These are phyloP conservation scores for Lathyrus sativus DNA, from an alignment of 306 rosid species.

Conservation along the genomic window DNA sequence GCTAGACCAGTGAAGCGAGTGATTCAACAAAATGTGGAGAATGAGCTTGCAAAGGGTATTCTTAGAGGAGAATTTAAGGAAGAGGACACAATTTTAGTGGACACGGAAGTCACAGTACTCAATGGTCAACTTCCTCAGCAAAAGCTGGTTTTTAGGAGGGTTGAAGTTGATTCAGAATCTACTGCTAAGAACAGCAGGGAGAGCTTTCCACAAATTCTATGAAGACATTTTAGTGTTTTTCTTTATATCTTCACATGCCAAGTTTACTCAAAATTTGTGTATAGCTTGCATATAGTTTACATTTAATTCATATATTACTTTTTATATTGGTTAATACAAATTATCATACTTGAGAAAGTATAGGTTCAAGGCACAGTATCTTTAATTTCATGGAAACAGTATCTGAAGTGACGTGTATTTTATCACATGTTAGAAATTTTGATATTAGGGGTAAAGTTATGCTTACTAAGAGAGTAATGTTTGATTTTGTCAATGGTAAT, in stretches of 20 bases:
- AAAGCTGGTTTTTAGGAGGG: slow-evolving; percentile 63
- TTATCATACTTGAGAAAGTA: slow-evolving; percentile 7
- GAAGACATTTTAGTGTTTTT: slow-evolving; percentile 25
- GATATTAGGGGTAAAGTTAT: too few relatives aligned
- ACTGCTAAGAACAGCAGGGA: slow-evolving; percentile 42
- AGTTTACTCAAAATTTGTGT: slow-evolving; percentile 39
- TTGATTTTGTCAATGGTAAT: too few relatives aligned
- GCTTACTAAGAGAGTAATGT: too few relatives aligned
- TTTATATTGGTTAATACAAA: slow-evolving; percentile 16
- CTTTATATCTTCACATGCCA: not conserved
- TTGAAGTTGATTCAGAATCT: slow-evolving; percentile 49
- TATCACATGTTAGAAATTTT: too few relatives aligned
- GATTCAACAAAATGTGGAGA: slow-evolving; percentile 88
- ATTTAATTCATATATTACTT: slow-evolving; percentile 7
- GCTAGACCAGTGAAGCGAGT: slow-evolving; percentile 99
- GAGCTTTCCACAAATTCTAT: slow-evolving; percentile 53
- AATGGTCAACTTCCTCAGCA: slow-evolving; percentile 89
- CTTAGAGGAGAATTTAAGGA: slow-evolving; percentile 93
- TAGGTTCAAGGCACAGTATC: too few relatives aligned
- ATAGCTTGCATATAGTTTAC: slow-evolving; percentile 21
- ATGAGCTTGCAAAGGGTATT: slow-evolving; percentile 91
- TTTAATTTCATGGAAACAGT: not conserved
- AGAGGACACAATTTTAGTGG: slow-evolving; percentile 67
- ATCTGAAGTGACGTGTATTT: not conserved
- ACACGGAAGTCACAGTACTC: slow-evolving; percentile 81